Evolutionary conservation across 2,329 filamentous ascomycete genomes (phyloP), one percentile per base, ranked within the genome.

Genomic region (Ramularia endophylla): DNA sequence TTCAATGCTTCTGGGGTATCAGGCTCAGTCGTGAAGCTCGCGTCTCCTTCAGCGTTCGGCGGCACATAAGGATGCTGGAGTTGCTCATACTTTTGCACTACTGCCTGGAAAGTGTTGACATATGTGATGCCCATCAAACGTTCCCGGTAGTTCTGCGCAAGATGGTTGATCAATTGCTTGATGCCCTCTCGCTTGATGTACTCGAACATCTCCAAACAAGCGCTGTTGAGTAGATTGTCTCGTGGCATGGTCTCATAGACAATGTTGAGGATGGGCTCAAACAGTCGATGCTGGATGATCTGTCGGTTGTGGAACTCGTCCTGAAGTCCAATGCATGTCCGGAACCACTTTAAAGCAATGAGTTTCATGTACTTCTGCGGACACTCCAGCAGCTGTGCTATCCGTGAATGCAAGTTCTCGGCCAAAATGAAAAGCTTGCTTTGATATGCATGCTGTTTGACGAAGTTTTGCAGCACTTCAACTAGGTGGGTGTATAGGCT

Each of bases 321-420:
- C 57, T 92, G 83, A 27, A 95, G 74, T 33, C 81, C 81, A 43
- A 95, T 77, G 46, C 94, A 78, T 32, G 85, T 86, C 25, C 90
- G 85, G 69, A 97, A 90, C 67, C 95, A 95, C 61, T 95, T 92
- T 52, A 98, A 77, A 5, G 89, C 87, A 55, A 87, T 85, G 31
- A 98, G 77, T 65, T 90, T 89, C 50, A 98, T 69, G 61, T 95
- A 89, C 69, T 97, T 97, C 65, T 97, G 87, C 8, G 81, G 81
- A 46, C 83, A 89, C 32, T 73, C 71, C 51, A 98, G 76, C 46
- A 98, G 76, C 63, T 94, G 87, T 36, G 83, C 81, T 46, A 95
- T 82, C 29, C 89, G 80, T 47, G 81, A 76, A 6, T 85, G 80
- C 32, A 97, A 72, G 43, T 84, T 81, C 64, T 95, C 80, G 8